phyloP scores from a whole-genome alignment of 202 grass and related monocot genomes.

The Setaria viridis region DNA sequence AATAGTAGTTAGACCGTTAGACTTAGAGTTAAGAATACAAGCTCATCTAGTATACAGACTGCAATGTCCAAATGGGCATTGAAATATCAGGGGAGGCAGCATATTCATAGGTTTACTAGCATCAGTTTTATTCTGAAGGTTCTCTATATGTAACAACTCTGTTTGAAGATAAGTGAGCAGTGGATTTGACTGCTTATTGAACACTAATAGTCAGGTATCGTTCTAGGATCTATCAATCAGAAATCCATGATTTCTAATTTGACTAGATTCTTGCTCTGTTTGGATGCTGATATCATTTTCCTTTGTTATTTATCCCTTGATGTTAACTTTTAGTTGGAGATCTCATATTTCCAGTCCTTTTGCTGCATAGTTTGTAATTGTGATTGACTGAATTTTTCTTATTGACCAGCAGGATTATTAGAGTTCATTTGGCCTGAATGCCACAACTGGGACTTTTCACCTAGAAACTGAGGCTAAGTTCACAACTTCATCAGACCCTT shows the following conservation, averaged over 20 bases:
- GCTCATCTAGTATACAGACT: neutral
- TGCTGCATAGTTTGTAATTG: constrained; percentile 25
- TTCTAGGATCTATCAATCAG: constrained; percentile 19
- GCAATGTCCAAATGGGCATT: neutral
- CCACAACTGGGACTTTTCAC: constrained; percentile 29
- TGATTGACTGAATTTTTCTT: constrained; percentile 40
- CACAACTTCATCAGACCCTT: constrained; percentile 44
- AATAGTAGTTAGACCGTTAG: neutral
- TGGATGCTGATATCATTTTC: constrained; percentile 5
- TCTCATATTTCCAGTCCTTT: constrained; percentile 22
- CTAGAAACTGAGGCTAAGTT: constrained; percentile 47
- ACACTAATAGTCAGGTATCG: neutral
- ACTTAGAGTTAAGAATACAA: neutral
- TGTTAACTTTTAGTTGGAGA: constrained; percentile 2
- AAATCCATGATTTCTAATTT: neutral
- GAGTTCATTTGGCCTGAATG: constrained; percentile 22
- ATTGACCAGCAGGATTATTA: constrained; percentile 40
- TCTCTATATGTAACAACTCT: neutral
- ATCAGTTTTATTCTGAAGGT: neutral
- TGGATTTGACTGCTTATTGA: constrained; percentile 15
- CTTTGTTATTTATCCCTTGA: constrained; percentile 24
- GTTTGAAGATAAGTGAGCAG: neutral
- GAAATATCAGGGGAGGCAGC: neutral
- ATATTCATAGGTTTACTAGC: neutral
- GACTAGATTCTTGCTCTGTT: constrained; percentile 1